Percentiles rank a stretch among this genome's conserved stretches.
Conservation (phyloP, 1,284 basidiomycete genomes). For the Papiliotrema fonsecae region DNA sequence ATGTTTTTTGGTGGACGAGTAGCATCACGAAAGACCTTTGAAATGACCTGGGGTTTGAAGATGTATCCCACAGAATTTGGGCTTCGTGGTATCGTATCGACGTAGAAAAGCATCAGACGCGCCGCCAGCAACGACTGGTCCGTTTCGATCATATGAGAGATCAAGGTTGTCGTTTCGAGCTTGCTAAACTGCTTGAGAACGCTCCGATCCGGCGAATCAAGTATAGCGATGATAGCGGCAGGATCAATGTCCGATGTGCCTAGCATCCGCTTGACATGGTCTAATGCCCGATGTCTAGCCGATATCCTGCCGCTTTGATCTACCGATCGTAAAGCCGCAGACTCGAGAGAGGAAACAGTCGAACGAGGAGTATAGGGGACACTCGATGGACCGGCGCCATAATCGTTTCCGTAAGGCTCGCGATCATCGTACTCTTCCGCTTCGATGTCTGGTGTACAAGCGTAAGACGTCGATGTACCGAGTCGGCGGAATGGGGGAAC, state of each 20-base stretch:
- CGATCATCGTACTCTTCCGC: background rate
- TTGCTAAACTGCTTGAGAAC: background rate
- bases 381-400: constrained; percentile 37
- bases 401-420: constrained; percentile 29
- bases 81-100: background rate
- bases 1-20: background rate
- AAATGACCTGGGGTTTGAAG: background rate
- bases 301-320: background rate
- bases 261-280: background rate
- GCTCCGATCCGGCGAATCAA: background rate
- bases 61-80: background rate
- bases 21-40: background rate
- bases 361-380: constrained; percentile 25
- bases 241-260: background rate
- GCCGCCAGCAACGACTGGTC: background rate
- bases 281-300: background rate
- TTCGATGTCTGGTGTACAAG: constrained; percentile 1
- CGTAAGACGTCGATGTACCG: constrained; percentile 11
- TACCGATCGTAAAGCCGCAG: background rate
- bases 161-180: background rate
- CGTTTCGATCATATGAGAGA: background rate
- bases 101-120: background rate
- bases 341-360: background rate
- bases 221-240: background rate
- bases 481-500: background rate